Base-by-base conservation (phyloP, 2,329 filamentous ascomycete genomes). In the Fusarium stilboides region DNA sequence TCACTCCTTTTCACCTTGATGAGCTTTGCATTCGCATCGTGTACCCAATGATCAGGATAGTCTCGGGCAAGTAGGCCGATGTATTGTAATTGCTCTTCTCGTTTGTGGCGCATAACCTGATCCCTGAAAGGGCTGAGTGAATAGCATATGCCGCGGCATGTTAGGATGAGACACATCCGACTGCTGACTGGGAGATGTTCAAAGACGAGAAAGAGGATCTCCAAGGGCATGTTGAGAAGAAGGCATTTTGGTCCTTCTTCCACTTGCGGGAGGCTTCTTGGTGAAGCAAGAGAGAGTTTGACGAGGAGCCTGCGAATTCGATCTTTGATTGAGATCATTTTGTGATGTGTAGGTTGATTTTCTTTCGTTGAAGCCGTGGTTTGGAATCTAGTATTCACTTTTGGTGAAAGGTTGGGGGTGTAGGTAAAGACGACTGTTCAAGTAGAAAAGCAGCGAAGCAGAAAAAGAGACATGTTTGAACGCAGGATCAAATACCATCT, bases 41-140 rank as follows among this genome's bases (percentile, higher is more conserved):
- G 8, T 20, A 66, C n/a, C 65, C 60, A 69, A 6, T 13, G 17
- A 37, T 50, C 34, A 34, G 54, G 55, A 6, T 20, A 17, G 3
- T 69, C 33, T 12, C 36, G 34, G 24, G 19, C 20, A n/a, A 61
- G 8, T 17, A 40, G 3, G 8, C n/a, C n/a, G 19, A 40, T 19
- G 5, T 58, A 51, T 6, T 31, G 20, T 8, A 39, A 3, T 9
- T 24, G 15, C 2, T 54, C n/a, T 8, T n/a, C 12, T 15, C 8
- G 10, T 14, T 9, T 8, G 0, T 8, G 12, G 1, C 5, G 5
- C 17, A 13, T 24, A 17, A 10, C 5, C 19, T n/a, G n/a, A 14
- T 8, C 13, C 5, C 2, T 8, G 14, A 6, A 17, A 8, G 14
- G 14, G 3, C 20, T 19, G 14, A 60, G 13, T 7, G 26, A 15